Percentiles rank a stretch among this genome's conserved stretches.
phyloP scores from a whole-genome alignment of 73 alveolate genomes.

The Paramecium octaurelia region DNA sequence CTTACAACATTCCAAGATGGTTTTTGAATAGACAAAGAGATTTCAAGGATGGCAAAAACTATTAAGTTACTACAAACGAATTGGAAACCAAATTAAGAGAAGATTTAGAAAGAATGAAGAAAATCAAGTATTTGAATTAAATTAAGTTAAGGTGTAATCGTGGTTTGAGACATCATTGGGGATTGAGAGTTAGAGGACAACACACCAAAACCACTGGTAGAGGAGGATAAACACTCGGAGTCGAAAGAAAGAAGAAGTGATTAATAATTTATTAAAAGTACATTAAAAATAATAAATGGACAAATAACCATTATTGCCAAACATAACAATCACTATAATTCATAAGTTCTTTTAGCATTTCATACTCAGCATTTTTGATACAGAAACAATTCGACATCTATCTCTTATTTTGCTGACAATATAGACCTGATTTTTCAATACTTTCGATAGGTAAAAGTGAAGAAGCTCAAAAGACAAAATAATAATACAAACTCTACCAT shows the following conservation, averaged over 20 bases:
- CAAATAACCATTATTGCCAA: neutral
- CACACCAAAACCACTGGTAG: slow-evolving; percentile 99
- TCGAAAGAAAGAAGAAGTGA: slow-evolving; percentile 92
- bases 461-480: too few species aligned
- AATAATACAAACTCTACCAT: too few species aligned
- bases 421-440: neutral
- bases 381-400: neutral
- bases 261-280: neutral
- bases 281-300: neutral
- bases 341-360: neutral
- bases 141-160: slow-evolving; percentile 74
- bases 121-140: slow-evolving; percentile 71
- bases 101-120: slow-evolving; percentile 99
- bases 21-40: slow-evolving; percentile 96
- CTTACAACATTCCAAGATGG: slow-evolving; percentile 97
- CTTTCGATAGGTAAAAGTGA: neutral
- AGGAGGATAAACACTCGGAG: slow-evolving; percentile 98
- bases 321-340: neutral
- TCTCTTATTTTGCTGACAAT: neutral
- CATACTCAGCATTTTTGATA: neutral
- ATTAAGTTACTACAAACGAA: slow-evolving; percentile 89
- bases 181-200: slow-evolving; percentile 98
- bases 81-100: slow-evolving; percentile 95
- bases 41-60: slow-evolving; percentile 88
- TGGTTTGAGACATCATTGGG: slow-evolving; percentile 98